Evolutionary conservation across 2,329 filamentous ascomycete genomes (phyloP), one percentile per base, ranked within the genome.

Genomic region (Paecilomyces formosus): DNA sequence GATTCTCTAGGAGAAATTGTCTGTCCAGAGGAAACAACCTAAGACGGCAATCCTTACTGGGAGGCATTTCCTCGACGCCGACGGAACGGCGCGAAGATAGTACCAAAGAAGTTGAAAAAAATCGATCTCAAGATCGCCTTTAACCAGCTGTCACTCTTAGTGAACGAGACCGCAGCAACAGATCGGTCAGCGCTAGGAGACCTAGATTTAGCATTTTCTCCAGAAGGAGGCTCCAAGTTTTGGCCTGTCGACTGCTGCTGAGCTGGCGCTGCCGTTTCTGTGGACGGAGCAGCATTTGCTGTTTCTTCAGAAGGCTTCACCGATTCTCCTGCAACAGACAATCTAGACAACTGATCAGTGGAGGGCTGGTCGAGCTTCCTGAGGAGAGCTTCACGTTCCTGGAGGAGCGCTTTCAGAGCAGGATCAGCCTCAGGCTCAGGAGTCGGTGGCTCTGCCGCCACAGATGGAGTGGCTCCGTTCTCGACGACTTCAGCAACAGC

Each of bases 251-350:
- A 18, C 24, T 31, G 55, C 35, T 45, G 26, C 22, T 56, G 22
- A 9, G 53, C 21, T 50, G 33, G 13, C 30, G 51, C 39, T 26
- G 55, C 45, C 9, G 51, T 55, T 21, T 56, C 50, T 18, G 54
- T 18, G 13, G 18, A 51, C 13, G 56, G 24, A 7, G n/a, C 33
- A 24, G 51, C 56, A 90, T 80, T 95, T 88, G 57, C 90, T 93
- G 82, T 94, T 95, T 96, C 85, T 95, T 96, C 87, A 94, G 95
- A 78, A 90, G 96, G 82, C 94, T 92, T 66, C 96, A 96, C 77
- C 94, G 89, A 56, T 96, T 85, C 72, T 96, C 96, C 82, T 96
- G 91, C 26, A 95, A 88, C 83, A 92, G 92, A 64, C 91, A 61
- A 50, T 15, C 65, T 57, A 28, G 65, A 56, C 50, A 70, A 54